phyloP scores from a whole-genome alignment of 2,329 filamentous ascomycete species.

The Massarina eburnea region DNA sequence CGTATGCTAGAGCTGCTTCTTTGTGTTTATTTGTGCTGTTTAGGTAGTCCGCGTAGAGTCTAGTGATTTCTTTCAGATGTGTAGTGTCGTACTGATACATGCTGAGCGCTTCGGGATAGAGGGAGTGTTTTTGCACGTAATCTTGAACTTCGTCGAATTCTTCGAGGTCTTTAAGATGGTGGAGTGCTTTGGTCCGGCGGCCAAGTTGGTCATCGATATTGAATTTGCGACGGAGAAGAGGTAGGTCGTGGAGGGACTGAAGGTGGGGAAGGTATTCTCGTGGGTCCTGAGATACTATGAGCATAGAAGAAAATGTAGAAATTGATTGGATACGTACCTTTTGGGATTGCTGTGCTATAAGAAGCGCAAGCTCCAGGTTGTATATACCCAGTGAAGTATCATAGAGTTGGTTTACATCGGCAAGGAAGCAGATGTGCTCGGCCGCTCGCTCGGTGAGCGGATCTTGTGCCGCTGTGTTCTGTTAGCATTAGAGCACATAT shows the following conservation, averaged over 20 bases:
- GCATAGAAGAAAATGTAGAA: background rate
- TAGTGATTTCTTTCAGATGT: conserved; percentile 68
- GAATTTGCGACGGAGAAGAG: conserved; percentile 71
- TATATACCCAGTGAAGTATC: conserved; percentile 89
- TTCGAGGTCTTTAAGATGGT: conserved; percentile 71
- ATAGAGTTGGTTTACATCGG: conserved; percentile 89
- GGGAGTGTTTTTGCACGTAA: conserved; percentile 76
- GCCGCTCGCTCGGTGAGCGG: conserved; percentile 80
- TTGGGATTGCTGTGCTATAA: conserved; percentile 94
- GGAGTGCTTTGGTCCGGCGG: conserved; percentile 74
- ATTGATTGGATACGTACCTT: conserved; percentile 50
- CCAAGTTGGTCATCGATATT: conserved; percentile 86
- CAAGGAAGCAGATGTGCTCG: conserved; percentile 96
- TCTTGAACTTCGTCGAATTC: conserved; percentile 75
- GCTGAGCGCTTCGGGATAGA: conserved; percentile 76
- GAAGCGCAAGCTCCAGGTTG: conserved; percentile 82
- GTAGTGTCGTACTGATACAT: conserved; percentile 80
- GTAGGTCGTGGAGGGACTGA: conserved; percentile 77
- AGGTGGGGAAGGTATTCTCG: conserved; percentile 95
- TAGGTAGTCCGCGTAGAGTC: conserved; percentile 78
- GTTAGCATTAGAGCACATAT: conserved; percentile 5
- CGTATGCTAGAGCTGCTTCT: conserved; percentile 88
- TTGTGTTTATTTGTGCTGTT: conserved; percentile 74
- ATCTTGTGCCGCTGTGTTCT: conserved; percentile 41
- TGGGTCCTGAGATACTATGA: conserved; percentile 62